Conservation (phyloP, 352 stramenopile species). For the Aphanomyces euteiches region DNA sequence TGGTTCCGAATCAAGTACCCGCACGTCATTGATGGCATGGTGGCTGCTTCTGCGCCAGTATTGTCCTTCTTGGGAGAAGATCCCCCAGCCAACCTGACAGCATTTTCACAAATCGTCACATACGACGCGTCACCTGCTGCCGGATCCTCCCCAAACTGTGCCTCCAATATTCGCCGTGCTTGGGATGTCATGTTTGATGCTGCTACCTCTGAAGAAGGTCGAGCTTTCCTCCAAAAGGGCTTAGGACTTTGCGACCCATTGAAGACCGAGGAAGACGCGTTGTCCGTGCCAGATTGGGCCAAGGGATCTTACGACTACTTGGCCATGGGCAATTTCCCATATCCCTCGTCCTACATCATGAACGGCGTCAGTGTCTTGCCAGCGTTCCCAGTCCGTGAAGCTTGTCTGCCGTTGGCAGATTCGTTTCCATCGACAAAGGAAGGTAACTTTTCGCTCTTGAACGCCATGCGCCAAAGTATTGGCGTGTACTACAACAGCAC, state of each 20-base stretch:
- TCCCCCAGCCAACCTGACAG: constrained; percentile 41
- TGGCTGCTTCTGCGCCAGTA: constrained; percentile 62
- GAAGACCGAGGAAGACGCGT: constrained; percentile 39
- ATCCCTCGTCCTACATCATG: constrained; percentile 93
- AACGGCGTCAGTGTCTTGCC: constrained; percentile 82
- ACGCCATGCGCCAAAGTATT: constrained; percentile 40
- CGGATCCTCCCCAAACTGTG: constrained; percentile 63
- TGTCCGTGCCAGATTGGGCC: constrained; percentile 52
- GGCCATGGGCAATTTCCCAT: constrained; percentile 96
- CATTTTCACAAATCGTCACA: constrained; percentile 44
- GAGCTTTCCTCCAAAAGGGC: constrained; percentile 38
- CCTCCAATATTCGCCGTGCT: constrained; percentile 67
- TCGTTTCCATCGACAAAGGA: constrained; percentile 36
- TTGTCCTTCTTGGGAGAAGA: constrained; percentile 51
- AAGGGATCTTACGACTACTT: constrained; percentile 88
- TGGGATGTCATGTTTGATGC: constrained; percentile 62
- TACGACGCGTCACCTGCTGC: constrained; percentile 65
- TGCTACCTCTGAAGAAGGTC: constrained; percentile 44
- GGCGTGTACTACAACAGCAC: constrained; percentile 51
- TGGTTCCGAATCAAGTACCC: constrained; percentile 78
- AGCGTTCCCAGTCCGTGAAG: constrained; percentile 84
- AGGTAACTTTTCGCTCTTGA: constrained; percentile 38
- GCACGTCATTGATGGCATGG: constrained; percentile 57
- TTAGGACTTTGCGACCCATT: constrained; percentile 63
- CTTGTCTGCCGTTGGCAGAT: constrained; percentile 64